These are phyloP conservation scores for Polygonum maritimum DNA, from an alignment of 148 eudicot genomes.

Conservation along the genomic window DNA sequence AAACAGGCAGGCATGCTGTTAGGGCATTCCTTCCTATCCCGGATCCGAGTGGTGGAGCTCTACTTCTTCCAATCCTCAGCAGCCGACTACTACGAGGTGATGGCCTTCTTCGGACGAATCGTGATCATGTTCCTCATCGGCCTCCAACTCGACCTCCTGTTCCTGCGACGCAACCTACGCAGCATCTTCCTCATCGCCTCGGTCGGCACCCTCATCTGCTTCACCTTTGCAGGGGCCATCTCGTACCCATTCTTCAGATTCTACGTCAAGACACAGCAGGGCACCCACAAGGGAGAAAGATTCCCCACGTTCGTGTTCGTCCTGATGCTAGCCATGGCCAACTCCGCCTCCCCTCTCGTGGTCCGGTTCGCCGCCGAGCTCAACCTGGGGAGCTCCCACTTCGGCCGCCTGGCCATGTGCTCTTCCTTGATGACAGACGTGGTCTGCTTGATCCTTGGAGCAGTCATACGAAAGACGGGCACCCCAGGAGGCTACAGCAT, in stretches of 20 bases:
- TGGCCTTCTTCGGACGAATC: constrained; percentile 66
- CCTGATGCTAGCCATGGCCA: constrained; percentile 40
- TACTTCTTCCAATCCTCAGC: constrained; percentile 52
- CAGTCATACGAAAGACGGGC: constrained; percentile 19
- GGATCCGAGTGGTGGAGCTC: constrained; percentile 19
- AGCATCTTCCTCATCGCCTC: constrained; percentile 39
- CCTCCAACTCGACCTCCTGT: constrained; percentile 70
- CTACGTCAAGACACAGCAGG: neutral
- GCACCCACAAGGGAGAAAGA: neutral
- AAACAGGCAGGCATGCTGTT: constrained; percentile 81
- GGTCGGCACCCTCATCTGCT: constrained; percentile 39
- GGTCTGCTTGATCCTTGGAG: constrained; percentile 29
- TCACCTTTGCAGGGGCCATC: constrained; percentile 45
- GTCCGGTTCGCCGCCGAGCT: constrained; percentile 64
- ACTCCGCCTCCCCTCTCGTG: constrained; percentile 65
- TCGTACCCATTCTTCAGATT: constrained; percentile 28
- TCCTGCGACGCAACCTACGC: constrained; percentile 46
- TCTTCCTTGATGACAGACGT: constrained; percentile 49
- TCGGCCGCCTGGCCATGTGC: constrained; percentile 66
- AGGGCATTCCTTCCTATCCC: constrained; percentile 69
- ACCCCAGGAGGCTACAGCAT: constrained; percentile 17
- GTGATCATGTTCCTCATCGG: constrained; percentile 77
- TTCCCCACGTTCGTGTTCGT: constrained; percentile 26
- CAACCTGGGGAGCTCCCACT: constrained; percentile 53
- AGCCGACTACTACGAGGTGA: constrained; percentile 63